Evolutionary conservation across 1,284 basidiomycete genomes (phyloP), one percentile per base, ranked within the genome.

Genomic region (Austroboletus niveus): DNA sequence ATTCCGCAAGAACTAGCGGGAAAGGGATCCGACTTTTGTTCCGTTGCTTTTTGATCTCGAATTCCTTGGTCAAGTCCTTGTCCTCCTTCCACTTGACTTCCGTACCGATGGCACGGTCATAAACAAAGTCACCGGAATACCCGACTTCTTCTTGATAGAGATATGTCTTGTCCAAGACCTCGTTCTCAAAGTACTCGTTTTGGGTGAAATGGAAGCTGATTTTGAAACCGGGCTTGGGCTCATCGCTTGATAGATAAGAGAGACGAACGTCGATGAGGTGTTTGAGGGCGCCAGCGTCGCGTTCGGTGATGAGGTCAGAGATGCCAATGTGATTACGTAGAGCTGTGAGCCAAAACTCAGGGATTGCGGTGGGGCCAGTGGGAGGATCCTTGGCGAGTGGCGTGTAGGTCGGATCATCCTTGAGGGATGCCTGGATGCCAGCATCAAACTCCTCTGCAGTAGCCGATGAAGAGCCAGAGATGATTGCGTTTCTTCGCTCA

Each of bases 21-120:
- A 43, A 58, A 41, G 44, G 24, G 11, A 39, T 22, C 85, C 55
- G 65, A 95, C 93, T 93, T 81, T 98, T 99, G 79, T 98, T 98
- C 64, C 95, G 80, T 75, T 98, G 96, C 80, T 98, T 98, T 84
- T 98, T 98, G 71, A 98, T 95, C 78, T 98, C 96, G 63, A 94
- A 89, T 76, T 93, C 92, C 77, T 95, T 94, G 49, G 95, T 98
- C 54, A 98, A 78, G 75, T 99, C 93, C 78, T 96, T 96, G 64
- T 97, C 96, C 71, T 94, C 94, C 76, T 96, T 97, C 96, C 96
- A 98, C 69, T 89, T 85, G 74, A 99, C 95, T 66, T 87, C 82
- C 52, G 85, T 87, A 17, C 94, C 95, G 65, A 91, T 85, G 50
- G 95, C 93, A 59, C 85, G 87, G 78, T 97, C 94, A 72, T 96